These are phyloP conservation scores for Staphylotrichum longicolle DNA, from an alignment of 495 filamentous ascomycete species.

Conservation along the genomic window DNA sequence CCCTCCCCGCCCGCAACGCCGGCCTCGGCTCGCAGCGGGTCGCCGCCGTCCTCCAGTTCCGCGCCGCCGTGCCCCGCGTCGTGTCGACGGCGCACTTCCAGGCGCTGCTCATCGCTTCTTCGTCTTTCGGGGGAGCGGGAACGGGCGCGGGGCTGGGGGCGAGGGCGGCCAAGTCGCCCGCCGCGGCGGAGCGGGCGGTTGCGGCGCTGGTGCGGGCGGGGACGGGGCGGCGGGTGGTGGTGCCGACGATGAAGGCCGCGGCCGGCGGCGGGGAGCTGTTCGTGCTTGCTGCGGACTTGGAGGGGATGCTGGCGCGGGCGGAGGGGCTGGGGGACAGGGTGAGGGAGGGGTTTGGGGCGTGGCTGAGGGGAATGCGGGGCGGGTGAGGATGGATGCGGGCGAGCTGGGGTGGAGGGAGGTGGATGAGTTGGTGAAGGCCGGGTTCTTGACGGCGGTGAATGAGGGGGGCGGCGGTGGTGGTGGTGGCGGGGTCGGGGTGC, in stretches of 20 bases:
- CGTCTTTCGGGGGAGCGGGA: too few relatives aligned
- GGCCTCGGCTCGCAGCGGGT: conserved; percentile 76
- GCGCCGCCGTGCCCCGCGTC: conserved; percentile 63
- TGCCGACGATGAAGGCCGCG: conserved; percentile 52
- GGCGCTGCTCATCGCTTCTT: conserved; percentile 62
- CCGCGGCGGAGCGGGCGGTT: conserved; percentile 63
- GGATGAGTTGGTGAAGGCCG: conserved; percentile 58
- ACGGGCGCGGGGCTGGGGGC: too few relatives aligned
- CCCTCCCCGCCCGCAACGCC: conserved; percentile 53
- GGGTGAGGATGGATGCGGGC: conserved; percentile 48
- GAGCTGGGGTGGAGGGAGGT: conserved; percentile 43
- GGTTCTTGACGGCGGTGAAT: conserved; percentile 65
- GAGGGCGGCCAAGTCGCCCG: conserved; percentile 62
- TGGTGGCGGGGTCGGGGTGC: conserved; percentile 35
- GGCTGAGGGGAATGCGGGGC: conserved; percentile 56
- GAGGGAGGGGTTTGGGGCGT: conserved; percentile 46
- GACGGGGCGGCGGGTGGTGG: conserved; percentile 60
- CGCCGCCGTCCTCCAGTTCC: conserved; percentile 66
- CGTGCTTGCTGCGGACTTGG: conserved; percentile 60
- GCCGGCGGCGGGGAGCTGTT: conserved; percentile 66
- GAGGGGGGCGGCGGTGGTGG: conserved; percentile 14
- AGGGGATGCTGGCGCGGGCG: conserved; percentile 48
- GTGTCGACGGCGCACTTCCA: conserved; percentile 71
- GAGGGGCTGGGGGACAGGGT: background rate
- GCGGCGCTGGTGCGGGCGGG: conserved; percentile 60